These are phyloP conservation scores for Phaseolus lunatus DNA, from an alignment of 306 rosid genomes.

Conservation along the genomic window DNA sequence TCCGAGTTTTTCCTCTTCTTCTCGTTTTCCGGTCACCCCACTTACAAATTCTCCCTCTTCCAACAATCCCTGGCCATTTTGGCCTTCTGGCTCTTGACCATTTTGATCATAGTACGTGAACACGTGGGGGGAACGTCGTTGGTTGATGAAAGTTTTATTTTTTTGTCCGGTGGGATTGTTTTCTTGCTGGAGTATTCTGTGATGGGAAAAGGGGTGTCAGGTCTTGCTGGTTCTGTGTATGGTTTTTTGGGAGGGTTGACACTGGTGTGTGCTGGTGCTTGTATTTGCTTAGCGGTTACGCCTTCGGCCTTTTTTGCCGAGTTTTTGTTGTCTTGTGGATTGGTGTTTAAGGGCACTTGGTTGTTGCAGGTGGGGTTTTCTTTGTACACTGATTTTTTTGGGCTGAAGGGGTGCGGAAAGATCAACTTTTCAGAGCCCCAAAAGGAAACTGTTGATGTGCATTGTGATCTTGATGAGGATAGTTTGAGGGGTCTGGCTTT, in stretches of 20 bases:
- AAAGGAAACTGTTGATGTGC: slow-evolving; percentile 53
- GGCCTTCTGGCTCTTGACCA: slow-evolving; percentile 70
- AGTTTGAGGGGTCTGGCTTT: slow-evolving; percentile 70
- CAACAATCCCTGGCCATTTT: slow-evolving; percentile 66
- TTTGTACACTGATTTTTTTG: slow-evolving; percentile 73
- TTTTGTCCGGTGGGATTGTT: slow-evolving; percentile 52
- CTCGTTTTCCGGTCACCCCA: slow-evolving; percentile 70
- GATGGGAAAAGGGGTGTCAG: slow-evolving; percentile 60
- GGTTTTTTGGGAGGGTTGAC: slow-evolving; percentile 63
- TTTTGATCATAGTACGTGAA: slow-evolving; percentile 59
- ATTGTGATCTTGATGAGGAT: slow-evolving; percentile 83
- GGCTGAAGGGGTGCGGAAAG: slow-evolving; percentile 72
- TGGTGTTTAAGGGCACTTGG: slow-evolving; percentile 90
- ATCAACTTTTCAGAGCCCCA: slow-evolving; percentile 47
- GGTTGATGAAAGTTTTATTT: slow-evolving; percentile 55
- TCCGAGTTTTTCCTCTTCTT: slow-evolving; percentile 68
- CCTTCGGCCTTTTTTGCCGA: slow-evolving; percentile 81
- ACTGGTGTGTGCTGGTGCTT: slow-evolving; percentile 66
- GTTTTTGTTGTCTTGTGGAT: slow-evolving; percentile 66
- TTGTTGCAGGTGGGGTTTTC: slow-evolving; percentile 75
- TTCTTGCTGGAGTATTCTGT: slow-evolving; percentile 55
- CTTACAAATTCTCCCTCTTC: slow-evolving; percentile 67
- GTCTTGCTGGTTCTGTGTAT: slow-evolving; percentile 66
- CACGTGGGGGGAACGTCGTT: slow-evolving; percentile 47
- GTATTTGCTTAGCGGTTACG: slow-evolving; percentile 64